Conservation (phyloP, 768 basidiomycete species). For the Suillus cothurnatus region DNA sequence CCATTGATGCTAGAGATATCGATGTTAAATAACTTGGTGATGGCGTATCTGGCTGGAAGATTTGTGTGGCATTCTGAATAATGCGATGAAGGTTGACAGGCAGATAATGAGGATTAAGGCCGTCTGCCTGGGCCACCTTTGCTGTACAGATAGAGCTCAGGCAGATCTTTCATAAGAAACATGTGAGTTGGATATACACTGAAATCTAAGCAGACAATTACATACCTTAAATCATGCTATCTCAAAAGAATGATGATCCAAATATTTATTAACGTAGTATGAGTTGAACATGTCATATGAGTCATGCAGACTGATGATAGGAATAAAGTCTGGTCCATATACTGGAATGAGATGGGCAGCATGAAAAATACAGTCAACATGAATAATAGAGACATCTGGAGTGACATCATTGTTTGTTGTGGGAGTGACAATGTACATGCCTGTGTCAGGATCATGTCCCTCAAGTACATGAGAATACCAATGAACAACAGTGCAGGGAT, state of each 20-base stretch:
- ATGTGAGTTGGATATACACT: too few species aligned
- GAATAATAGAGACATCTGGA: constrained; percentile 6
- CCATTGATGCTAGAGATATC: too few species aligned
- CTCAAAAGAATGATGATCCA: constrained; percentile 28
- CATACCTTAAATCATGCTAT: constrained; percentile 19
- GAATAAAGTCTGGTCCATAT: constrained; percentile 13
- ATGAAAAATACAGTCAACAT: constrained; percentile 18
- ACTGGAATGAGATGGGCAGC: constrained; percentile 24
- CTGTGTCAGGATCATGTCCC: constrained; percentile 20
- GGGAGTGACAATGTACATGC: constrained; percentile 28
- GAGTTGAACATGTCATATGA: constrained; percentile 16
- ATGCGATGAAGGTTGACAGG: too few species aligned
- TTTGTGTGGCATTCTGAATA: too few species aligned
- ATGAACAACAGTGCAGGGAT: constrained; percentile 30
- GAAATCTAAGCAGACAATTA: too few species aligned
- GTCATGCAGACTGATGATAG: constrained; percentile 12
- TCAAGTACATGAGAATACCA: constrained; percentile 24
- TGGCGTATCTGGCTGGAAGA: too few species aligned
- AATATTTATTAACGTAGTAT: constrained; percentile 19
- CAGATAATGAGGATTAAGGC: too few species aligned
- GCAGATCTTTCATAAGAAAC: too few species aligned
- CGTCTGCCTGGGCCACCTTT: too few species aligned
- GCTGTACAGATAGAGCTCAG: too few species aligned
- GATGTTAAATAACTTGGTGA: too few species aligned
- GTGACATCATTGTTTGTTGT: constrained; percentile 8